Conservation (phyloP, 78 protist genomes). For the Guillardia theta region DNA sequence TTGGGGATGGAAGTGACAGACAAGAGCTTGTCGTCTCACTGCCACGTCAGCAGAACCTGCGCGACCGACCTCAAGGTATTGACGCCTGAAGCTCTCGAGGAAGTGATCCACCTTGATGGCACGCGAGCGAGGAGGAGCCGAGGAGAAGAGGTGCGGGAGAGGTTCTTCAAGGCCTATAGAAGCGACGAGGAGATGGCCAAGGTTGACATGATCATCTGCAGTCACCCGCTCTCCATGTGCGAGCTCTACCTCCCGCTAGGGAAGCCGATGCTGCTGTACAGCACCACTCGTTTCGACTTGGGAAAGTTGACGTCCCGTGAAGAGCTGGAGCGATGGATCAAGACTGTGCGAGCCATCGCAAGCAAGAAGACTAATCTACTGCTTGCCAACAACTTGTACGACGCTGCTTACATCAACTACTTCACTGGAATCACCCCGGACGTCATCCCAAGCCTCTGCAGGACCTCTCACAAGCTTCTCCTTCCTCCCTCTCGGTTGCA, state of each 20-base stretch:
- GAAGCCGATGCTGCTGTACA: neutral
- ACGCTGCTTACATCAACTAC: neutral
- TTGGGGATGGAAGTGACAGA: neutral
- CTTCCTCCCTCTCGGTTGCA: neutral
- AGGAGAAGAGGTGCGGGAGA: neutral
- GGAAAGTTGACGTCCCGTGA: neutral
- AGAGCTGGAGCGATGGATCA: neutral
- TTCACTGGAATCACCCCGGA: neutral
- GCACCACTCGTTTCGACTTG: slow-evolving; percentile 2
- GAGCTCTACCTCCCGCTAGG: neutral
- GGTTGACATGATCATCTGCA: neutral
- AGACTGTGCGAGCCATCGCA: neutral
- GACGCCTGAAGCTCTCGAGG: neutral
- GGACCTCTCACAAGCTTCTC: neutral
- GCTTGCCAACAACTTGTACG: neutral
- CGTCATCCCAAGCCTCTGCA: neutral
- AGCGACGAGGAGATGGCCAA: neutral
- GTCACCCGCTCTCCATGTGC: neutral
- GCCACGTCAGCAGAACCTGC: neutral
- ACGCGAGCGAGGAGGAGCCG: neutral
- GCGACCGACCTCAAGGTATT: neutral
- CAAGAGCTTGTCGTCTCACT: neutral
- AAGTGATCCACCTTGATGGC: neutral
- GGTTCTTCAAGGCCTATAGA: neutral
- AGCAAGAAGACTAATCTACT: neutral